Evolutionary conservation across 2,329 filamentous ascomycete species (phyloP).

Genomic region (Neonectria punicea): DNA sequence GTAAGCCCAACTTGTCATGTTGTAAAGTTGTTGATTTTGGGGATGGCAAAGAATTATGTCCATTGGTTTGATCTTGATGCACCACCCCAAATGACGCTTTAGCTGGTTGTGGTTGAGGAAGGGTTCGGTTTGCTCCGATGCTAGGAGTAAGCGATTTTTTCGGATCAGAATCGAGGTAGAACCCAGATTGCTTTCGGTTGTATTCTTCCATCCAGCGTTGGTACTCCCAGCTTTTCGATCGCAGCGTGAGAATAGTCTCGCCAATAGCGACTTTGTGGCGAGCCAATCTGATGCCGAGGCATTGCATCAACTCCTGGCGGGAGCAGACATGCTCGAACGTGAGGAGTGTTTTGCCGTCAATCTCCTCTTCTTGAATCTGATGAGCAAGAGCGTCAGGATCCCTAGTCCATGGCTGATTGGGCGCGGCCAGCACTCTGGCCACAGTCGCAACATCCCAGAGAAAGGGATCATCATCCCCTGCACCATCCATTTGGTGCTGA

Average conservation of each 20-base stretch:
- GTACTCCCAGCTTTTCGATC: constrained; percentile 62
- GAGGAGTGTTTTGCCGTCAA: constrained; percentile 74
- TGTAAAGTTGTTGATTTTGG: background rate
- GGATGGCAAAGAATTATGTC: no score
- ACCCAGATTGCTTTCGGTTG: constrained; percentile 30
- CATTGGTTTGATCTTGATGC: background rate
- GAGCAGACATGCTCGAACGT: constrained; percentile 62
- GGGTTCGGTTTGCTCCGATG: background rate
- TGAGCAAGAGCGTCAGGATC: constrained; percentile 63
- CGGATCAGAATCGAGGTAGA: constrained; percentile 18
- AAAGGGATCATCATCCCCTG: constrained; percentile 70
- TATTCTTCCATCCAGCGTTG: constrained; percentile 43
- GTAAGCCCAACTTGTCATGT: no score
- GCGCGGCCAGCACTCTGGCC: constrained; percentile 71
- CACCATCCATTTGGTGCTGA: constrained; percentile 41
- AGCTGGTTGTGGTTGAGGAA: background rate
- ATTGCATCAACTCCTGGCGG: constrained; percentile 60
- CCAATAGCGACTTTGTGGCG: constrained; percentile 68
- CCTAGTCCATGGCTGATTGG: constrained; percentile 59
- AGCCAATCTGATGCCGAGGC: constrained; percentile 66
- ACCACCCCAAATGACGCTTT: background rate
- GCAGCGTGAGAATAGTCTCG: constrained; percentile 67
- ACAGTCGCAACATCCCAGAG: constrained; percentile 77
- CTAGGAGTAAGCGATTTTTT: constrained; percentile 1
- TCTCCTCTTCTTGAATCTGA: constrained; percentile 67